phyloP scores from a whole-genome alignment of 2,329 filamentous ascomycete genomes.

The Ophiognomonia clavigignenti-juglandacearum region DNA sequence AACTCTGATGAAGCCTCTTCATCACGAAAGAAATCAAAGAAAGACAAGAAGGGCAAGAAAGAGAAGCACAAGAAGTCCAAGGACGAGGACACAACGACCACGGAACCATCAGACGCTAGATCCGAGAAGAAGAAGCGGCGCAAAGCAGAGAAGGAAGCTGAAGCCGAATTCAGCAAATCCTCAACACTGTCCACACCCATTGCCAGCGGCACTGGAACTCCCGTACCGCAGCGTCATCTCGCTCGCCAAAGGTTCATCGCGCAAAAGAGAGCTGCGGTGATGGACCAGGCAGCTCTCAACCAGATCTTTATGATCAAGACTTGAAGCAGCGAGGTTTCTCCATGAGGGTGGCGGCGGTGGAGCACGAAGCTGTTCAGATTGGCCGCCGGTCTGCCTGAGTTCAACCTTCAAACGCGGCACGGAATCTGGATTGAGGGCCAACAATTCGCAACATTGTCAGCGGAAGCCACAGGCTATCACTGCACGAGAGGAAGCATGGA shows the following conservation, averaged over 20 bases:
- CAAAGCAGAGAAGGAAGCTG: slow-evolving; percentile 19
- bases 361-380: no score
- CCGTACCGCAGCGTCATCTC: slow-evolving; percentile 59
- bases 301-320: slow-evolving; percentile 68
- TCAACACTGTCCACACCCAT: slow-evolving; percentile 37
- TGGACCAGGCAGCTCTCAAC: slow-evolving; percentile 60
- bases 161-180: slow-evolving; percentile 35
- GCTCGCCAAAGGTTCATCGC: slow-evolving; percentile 79
- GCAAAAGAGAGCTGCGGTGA: slow-evolving; percentile 78
- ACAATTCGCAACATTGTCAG: no score
- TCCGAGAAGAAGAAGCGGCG: slow-evolving; percentile 21
- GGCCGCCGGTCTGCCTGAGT: no score
- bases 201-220: slow-evolving; percentile 29
- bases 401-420: no score
- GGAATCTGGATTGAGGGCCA: no score
- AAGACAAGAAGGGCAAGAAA: slow-evolving; percentile 19
- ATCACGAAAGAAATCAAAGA: slow-evolving; percentile 22
- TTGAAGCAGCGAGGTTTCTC: no score
- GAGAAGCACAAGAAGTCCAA: slow-evolving; percentile 32
- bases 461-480: no score
- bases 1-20: slow-evolving; percentile 19
- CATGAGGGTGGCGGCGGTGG: no score
- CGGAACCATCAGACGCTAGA: slow-evolving; percentile 5
- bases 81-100: slow-evolving; percentile 24
- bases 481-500: no score